phyloP scores from a whole-genome alignment of 1,284 basidiomycete genomes.

The Peniophora sp. region DNA sequence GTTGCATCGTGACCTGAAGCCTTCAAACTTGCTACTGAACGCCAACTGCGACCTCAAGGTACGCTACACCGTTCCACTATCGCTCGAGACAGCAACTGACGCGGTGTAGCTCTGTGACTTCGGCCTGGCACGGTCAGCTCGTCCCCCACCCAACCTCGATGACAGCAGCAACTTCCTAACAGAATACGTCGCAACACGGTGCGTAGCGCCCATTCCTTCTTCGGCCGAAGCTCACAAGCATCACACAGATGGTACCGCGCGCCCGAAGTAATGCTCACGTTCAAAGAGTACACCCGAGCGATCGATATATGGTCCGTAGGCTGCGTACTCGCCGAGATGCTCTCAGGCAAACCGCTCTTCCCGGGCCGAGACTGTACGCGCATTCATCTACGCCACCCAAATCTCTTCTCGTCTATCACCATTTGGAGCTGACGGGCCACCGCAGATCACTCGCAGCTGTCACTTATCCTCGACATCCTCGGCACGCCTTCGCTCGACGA shows the following conservation, averaged over 20 bases:
- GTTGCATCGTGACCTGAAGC: constrained; percentile 86
- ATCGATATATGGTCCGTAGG: constrained; percentile 94
- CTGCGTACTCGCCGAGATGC: constrained; percentile 91
- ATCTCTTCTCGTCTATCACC: background rate
- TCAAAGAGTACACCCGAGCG: constrained; percentile 88
- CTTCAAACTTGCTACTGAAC: constrained; percentile 86
- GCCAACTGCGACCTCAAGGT: constrained; percentile 95
- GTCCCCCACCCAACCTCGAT: constrained; percentile 73
- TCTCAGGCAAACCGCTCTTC: constrained; percentile 85
- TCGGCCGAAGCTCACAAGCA: background rate
- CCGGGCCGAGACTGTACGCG: constrained; percentile 75
- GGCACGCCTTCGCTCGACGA: constrained; percentile 88
- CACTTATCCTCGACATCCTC: constrained; percentile 80
- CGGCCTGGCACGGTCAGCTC: constrained; percentile 80
- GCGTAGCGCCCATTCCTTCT: constrained; percentile 8
- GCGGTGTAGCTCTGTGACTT: constrained; percentile 76
- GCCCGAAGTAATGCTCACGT: constrained; percentile 93
- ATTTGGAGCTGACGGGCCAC: constrained; percentile 30
- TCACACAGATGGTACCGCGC: constrained; percentile 88
- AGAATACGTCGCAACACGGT: constrained; percentile 88
- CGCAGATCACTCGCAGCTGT: constrained; percentile 86
- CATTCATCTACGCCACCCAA: constrained; percentile 6
- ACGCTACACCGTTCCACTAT: constrained; percentile 12
- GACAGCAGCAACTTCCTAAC: constrained; percentile 90
- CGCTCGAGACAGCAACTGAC: constrained; percentile 2